phyloP scores from a whole-genome alignment of 306 rosid genomes.

The Cyamopsis tetragonoloba region DNA sequence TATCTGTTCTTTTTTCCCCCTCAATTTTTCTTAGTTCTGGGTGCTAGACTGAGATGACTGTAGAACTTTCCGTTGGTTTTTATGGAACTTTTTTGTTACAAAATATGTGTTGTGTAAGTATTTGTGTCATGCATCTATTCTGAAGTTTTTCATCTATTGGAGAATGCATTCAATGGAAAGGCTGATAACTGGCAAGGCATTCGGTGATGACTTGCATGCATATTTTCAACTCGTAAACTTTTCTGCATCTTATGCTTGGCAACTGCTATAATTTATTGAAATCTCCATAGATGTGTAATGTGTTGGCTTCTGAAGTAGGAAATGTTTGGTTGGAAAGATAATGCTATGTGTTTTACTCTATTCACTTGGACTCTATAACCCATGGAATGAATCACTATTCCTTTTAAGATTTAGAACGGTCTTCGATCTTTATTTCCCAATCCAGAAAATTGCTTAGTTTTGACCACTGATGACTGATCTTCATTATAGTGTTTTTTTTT shows the following conservation, averaged over 20 bases:
- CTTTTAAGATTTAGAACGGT: not conserved
- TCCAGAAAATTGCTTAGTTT: conserved; percentile 20
- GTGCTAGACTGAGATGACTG: not conserved
- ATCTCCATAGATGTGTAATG: conserved; percentile 10
- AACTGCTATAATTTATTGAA: not conserved
- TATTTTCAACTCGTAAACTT: not conserved
- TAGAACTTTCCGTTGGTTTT: not conserved
- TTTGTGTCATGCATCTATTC: not conserved
- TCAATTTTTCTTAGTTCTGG: not conserved
- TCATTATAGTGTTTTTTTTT: not conserved
- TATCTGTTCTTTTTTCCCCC: not conserved
- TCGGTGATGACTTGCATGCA: not conserved
- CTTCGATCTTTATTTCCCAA: conserved; percentile 14
- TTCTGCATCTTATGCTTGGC: not conserved
- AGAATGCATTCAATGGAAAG: not conserved
- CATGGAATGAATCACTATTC: conserved; percentile 8
- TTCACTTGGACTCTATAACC: not conserved
- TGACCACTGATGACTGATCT: not conserved
- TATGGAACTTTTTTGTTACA: not conserved
- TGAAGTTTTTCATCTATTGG: not conserved
- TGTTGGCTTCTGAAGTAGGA: conserved; percentile 6
- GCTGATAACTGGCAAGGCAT: not conserved
- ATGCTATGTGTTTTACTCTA: not conserved
- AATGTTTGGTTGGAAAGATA: not conserved
- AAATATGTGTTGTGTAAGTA: not conserved